Percentiles rank a stretch among this genome's conserved stretches.
Evolutionary conservation across 202 grass and related monocot genomes (phyloP).

Genomic region (Saccharum hybrid): DNA sequence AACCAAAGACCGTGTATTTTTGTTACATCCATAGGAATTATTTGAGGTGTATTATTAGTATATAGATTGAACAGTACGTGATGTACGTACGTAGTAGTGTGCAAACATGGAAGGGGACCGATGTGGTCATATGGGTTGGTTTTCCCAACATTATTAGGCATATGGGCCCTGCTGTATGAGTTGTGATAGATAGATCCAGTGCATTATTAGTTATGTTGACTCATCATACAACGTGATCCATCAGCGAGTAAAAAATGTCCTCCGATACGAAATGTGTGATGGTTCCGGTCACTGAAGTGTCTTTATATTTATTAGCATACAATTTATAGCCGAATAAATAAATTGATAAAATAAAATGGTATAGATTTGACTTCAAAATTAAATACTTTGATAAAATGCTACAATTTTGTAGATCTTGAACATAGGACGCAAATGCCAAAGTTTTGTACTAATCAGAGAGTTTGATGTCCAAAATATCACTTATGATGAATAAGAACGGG

Average conservation of each 20-base stretch:
- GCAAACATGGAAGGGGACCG: constrained; percentile 41
- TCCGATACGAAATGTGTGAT: background rate
- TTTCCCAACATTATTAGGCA: constrained; percentile 23
- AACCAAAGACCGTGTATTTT: constrained; percentile 54
- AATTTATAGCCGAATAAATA: background rate
- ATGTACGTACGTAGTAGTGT: constrained; percentile 28
- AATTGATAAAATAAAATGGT: background rate
- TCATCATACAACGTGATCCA: no score
- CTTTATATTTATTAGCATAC: background rate
- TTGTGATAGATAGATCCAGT: constrained; percentile 13
- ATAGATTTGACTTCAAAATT: background rate
- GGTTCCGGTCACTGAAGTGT: background rate
- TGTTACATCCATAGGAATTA: constrained; percentile 37
- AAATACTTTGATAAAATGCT: background rate
- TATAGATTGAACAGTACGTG: constrained; percentile 14
- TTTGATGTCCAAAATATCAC: no score
- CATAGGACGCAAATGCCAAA: no score
- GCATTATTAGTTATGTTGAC: no score
- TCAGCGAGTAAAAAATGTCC: no score
- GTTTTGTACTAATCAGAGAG: no score
- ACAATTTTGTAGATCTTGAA: no score
- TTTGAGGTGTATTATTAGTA: background rate
- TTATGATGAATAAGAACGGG: no score
- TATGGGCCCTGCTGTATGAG: constrained; percentile 37
- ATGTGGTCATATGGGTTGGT: constrained; percentile 12